These are phyloP conservation scores for Cyclotella sp. DNA, from an alignment of 108 stramenopile genomes.

Conservation along the genomic window DNA sequence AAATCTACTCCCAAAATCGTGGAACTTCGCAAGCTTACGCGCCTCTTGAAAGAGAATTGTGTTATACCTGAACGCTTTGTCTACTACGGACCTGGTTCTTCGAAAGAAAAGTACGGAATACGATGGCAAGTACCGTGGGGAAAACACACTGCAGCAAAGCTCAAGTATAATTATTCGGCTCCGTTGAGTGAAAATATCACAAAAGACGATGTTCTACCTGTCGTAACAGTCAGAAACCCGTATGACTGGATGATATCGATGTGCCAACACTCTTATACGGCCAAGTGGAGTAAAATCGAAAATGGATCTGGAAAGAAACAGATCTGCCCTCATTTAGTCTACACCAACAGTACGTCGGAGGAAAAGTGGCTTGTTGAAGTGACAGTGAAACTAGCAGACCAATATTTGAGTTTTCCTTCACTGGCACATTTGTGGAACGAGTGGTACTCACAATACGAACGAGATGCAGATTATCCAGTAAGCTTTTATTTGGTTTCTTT, in stretches of 20 bases:
- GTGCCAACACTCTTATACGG: constrained; percentile 77
- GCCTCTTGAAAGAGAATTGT: constrained; percentile 72
- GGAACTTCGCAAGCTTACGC: constrained; percentile 28
- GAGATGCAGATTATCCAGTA: constrained; percentile 54
- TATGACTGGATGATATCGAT: constrained; percentile 81
- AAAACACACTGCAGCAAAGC: constrained; percentile 80
- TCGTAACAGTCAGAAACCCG: constrained; percentile 75
- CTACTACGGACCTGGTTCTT: constrained; percentile 54
- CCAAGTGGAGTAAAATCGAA: constrained; percentile 56
- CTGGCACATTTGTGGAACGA: constrained; percentile 70
- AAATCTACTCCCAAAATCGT: no score
- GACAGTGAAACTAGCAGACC: constrained; percentile 34
- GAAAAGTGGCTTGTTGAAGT: constrained; percentile 28
- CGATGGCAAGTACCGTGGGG: constrained; percentile 83
- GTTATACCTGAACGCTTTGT: constrained; percentile 73
- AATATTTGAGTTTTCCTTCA: constrained; percentile 33
- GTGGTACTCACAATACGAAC: constrained; percentile 66
- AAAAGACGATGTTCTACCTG: constrained; percentile 71
- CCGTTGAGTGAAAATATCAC: constrained; percentile 50
- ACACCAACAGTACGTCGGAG: constrained; percentile 1
- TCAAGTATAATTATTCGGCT: constrained; percentile 55
- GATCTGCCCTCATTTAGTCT: constrained; percentile 74
- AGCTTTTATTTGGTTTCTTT: neutral
- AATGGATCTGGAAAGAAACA: neutral
- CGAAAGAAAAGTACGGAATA: constrained; percentile 71